Percentiles rank a stretch among this genome's conserved stretches.
Conservation (phyloP, 106 monocot species). For the Cymbidium sinense region DNA sequence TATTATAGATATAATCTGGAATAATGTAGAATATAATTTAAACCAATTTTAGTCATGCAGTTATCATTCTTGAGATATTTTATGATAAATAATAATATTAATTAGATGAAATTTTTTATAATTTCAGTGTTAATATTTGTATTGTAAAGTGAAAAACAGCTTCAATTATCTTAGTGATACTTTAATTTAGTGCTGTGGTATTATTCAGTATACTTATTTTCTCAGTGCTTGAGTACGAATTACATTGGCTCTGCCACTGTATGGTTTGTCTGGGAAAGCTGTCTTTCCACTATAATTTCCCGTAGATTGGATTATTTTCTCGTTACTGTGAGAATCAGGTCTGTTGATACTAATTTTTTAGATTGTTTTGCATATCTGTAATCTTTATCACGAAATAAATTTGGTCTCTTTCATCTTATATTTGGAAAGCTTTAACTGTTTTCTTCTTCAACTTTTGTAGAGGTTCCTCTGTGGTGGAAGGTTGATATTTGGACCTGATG, state of each 20-base stretch:
- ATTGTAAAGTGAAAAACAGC: neutral
- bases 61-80: no score
- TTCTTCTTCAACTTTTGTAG: slow-evolving; percentile 35
- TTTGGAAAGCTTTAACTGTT: slow-evolving; percentile 1
- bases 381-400: neutral
- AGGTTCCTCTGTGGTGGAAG: slow-evolving; percentile 35
- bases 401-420: neutral
- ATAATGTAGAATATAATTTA: no score
- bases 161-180: slow-evolving; percentile 1
- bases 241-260: neutral
- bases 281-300: neutral
- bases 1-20: no score
- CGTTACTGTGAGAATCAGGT: neutral
- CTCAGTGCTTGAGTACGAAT: neutral
- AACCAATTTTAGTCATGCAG: no score
- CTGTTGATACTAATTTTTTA: neutral
- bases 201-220: neutral
- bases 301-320: neutral
- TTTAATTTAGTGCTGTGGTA: neutral
- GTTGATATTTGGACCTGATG: slow-evolving; percentile 36
- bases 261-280: neutral
- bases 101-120: neutral
- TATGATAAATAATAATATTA: no score
- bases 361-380: neutral
- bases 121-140: neutral